Percentiles rank a stretch among this genome's conserved stretches.
Conservation (phyloP, 2,329 filamentous ascomycete genomes). For the Fusarium sarcochroum region DNA sequence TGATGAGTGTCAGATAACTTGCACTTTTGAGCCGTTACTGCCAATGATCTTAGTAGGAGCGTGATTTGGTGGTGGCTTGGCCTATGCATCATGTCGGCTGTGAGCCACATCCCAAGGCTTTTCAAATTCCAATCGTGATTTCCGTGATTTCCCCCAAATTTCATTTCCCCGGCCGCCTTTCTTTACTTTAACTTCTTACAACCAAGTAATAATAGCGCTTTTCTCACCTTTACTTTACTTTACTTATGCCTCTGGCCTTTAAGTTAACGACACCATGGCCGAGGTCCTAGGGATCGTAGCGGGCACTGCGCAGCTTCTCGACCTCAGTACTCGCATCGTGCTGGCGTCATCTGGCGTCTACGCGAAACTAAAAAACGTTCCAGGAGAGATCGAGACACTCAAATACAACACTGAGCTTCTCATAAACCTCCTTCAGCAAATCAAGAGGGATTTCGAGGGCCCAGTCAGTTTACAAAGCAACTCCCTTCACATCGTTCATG, state of each 20-base stretch:
- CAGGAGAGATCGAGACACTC: background rate
- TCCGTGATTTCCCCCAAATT: background rate
- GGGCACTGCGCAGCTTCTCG: background rate
- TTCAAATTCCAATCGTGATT: background rate
- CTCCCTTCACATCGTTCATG: background rate
- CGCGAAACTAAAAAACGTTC: conserved; percentile 1
- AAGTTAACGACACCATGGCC: background rate
- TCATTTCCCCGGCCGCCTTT: background rate
- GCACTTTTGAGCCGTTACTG: background rate
- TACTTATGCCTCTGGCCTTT: background rate
- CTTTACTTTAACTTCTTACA: too few species aligned
- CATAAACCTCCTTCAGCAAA: background rate
- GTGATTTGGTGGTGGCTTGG: background rate
- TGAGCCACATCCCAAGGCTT: background rate
- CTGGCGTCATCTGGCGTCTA: background rate
- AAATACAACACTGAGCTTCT: background rate
- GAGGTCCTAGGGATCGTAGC: conserved; percentile 9
- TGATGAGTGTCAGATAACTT: background rate
- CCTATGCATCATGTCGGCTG: background rate
- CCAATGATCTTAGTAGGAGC: background rate
- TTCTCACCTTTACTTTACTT: too few species aligned
- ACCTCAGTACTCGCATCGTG: conserved; percentile 5
- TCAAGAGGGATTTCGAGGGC: background rate
- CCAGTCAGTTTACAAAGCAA: background rate
- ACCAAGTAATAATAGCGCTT: background rate